Conservation (phyloP, 352 stramenopile genomes). For the Phytophthora brassicae region DNA sequence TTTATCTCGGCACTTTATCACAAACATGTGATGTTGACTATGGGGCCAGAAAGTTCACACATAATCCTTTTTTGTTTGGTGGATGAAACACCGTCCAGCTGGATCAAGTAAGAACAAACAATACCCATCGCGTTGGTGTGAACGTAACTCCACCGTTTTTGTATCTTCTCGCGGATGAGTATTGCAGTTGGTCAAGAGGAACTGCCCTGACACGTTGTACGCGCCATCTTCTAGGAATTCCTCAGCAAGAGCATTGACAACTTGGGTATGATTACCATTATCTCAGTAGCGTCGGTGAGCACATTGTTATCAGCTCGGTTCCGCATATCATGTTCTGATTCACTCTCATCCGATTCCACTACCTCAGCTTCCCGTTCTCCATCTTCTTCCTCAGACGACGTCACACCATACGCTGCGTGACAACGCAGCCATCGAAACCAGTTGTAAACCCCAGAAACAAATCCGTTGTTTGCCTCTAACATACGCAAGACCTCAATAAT, state of each 20-base stretch:
- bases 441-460: slow-evolving; percentile 1
- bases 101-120: background rate
- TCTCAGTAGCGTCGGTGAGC: no score
- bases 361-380: background rate
- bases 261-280: no score
- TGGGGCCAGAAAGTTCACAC: no score
- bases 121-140: background rate
- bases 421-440: slow-evolving; percentile 10
- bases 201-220: background rate
- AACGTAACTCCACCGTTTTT: background rate
- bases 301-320: no score
- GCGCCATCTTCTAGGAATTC: no score
- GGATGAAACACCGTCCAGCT: no score
- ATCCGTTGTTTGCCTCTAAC: slow-evolving; percentile 3
- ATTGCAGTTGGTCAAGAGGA: background rate
- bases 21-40: no score
- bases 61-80: no score
- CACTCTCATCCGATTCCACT: background rate
- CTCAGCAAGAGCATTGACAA: no score
- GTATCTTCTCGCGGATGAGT: background rate
- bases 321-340: no score
- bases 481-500: background rate
- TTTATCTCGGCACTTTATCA: no score
- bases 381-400: no score
- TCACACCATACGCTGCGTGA: background rate